Percentiles rank a stretch among this genome's conserved stretches.
phyloP scores from a whole-genome alignment of 345 rosid species.

The Cardiospermum halicacabum region DNA sequence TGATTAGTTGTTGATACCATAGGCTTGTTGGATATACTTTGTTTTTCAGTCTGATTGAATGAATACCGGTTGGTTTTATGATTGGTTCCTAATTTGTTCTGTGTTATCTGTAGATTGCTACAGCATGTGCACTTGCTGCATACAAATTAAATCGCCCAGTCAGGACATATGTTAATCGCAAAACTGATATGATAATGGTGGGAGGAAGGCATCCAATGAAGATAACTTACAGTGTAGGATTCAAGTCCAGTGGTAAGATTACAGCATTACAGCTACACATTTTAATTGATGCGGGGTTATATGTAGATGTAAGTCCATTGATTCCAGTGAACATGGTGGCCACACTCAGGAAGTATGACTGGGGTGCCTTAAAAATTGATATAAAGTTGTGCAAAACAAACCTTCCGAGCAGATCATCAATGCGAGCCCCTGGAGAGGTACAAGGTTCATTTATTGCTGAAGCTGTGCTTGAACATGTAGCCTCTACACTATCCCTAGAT shows the following conservation, averaged over 20 bases:
- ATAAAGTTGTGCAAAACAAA: conserved; percentile 85
- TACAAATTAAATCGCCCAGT: conserved; percentile 58
- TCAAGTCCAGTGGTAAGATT: conserved; percentile 74
- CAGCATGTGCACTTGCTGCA: conserved; percentile 88
- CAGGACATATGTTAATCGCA: conserved; percentile 60
- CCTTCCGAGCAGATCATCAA: conserved; percentile 60
- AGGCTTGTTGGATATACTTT: no score
- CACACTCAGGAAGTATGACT: conserved; percentile 63
- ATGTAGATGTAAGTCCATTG: conserved; percentile 48
- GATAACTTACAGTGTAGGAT: conserved; percentile 78
- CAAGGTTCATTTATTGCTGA: conserved; percentile 85
- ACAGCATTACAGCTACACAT: conserved; percentile 60
- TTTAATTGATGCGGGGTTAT: conserved; percentile 61
- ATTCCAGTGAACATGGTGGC: conserved; percentile 41
- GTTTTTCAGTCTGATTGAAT: not conserved
- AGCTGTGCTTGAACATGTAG: conserved; percentile 72
- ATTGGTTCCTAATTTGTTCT: not conserved
- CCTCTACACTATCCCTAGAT: conserved; percentile 63
- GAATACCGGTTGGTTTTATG: not conserved
- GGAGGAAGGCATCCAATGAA: conserved; percentile 99
- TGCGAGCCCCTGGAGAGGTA: conserved; percentile 89
- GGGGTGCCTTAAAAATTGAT: conserved; percentile 81
- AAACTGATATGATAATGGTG: conserved; percentile 82
- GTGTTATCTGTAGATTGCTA: conserved; percentile 55
- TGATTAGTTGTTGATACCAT: no score